A percentile compares a stretch with the other conserved stretches of the same genome.
phyloP scores from a whole-genome alignment of 495 filamentous ascomycete species.

The Pseudotulostoma volvatum region DNA sequence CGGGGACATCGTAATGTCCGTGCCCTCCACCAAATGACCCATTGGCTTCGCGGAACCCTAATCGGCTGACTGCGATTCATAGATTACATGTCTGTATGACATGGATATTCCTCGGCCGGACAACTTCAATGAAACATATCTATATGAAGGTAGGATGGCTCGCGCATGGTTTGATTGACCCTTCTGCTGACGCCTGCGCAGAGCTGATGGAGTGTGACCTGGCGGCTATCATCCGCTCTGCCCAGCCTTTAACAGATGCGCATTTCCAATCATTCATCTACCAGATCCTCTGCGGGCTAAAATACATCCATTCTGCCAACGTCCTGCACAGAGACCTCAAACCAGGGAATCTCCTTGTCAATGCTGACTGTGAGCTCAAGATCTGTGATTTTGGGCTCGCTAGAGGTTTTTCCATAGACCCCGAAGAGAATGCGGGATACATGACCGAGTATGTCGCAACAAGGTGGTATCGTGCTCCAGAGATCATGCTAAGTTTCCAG shows the following conservation, averaged over 20 bases:
- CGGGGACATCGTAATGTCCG: slow-evolving; percentile 66
- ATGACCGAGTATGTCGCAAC: slow-evolving; percentile 99
- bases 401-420: slow-evolving; percentile 88
- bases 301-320: slow-evolving; percentile 97
- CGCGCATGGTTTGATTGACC: neutral
- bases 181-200: slow-evolving; percentile 20
- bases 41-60: no score
- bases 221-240: slow-evolving; percentile 93
- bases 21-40: slow-evolving; percentile 3
- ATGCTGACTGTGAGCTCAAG: slow-evolving; percentile 97
- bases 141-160: slow-evolving; percentile 67
- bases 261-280: slow-evolving; percentile 94
- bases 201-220: slow-evolving; percentile 99
- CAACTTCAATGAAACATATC: slow-evolving; percentile 97
- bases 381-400: slow-evolving; percentile 97
- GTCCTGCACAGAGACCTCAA: slow-evolving; percentile 94
- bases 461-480: slow-evolving; percentile 94
- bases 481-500: slow-evolving; percentile 99
- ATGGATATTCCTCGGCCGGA: slow-evolving; percentile 98
- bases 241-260: slow-evolving; percentile 88
- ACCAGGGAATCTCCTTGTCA: slow-evolving; percentile 90
- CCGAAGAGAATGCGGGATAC: slow-evolving; percentile 96
- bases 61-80: slow-evolving; percentile 12
- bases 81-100: slow-evolving; percentile 98
- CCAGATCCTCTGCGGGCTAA: slow-evolving; percentile 86